Evolutionary conservation across 2,329 filamentous ascomycete species (phyloP), one percentile per base, ranked within the genome.

Genomic region (Salinomyces thailandicus): DNA sequence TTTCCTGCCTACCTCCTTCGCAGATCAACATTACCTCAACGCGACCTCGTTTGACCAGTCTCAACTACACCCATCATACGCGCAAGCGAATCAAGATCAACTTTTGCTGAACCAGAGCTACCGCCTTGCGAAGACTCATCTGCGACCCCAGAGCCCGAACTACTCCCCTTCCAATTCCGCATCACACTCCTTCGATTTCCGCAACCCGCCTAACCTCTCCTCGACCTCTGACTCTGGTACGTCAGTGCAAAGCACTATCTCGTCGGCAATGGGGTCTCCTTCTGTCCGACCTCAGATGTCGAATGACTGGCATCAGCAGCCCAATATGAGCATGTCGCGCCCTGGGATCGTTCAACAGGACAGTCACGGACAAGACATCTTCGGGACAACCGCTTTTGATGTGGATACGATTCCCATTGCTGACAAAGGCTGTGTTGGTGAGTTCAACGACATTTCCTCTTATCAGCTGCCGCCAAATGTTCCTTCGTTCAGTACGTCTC

Each of bases 331-430:
- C 73, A 70, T 34, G 65, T 8, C n/a, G n/a, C 81, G 37, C 46
- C 78, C 79, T 18, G 63, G 68, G 52, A 81, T 85, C 43, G 73
- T 82, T 34, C 68, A 71, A 48, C 65, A 71, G 41, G 64, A 68
- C 52, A 74, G 69, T 56, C 63, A 60, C 28, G 28, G 18, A 12
- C 65, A 71, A 41, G 65, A 68, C 53, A 71, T 71, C 54, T 67
- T 63, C 44, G 64, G 72, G 46, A 62, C 69, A 27, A 73, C 82
- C 51, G 61, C 71, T 33, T 75, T 75, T 53, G 63, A 73, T 35
- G 66, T 66, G 40, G 66, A 72, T 4, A 54, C 49, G 20, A 67
- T 72, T 39, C 57, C 67, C 30, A 62, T 63, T 27, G 57, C 55
- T 31, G 60, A 66, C 41, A 67, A 68, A 55, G 61, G 59, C 33